phyloP scores from a whole-genome alignment of 2,329 filamentous ascomycete genomes.

The Pleurostoma richardsiae region DNA sequence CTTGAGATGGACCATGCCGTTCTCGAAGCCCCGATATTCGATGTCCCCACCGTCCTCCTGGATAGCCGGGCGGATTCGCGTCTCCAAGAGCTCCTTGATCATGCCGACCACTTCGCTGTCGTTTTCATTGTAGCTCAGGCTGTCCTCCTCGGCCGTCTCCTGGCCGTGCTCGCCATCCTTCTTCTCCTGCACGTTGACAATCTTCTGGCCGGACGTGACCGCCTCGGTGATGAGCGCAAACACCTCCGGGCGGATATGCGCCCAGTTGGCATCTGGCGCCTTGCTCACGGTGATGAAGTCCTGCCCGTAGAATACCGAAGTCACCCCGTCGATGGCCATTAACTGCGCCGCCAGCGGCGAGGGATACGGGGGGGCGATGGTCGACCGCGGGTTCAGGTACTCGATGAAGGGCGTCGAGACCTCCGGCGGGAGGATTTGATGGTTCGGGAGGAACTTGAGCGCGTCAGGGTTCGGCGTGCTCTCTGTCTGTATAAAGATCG shows the following conservation, averaged over 20 bases:
- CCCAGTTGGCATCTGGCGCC: slow-evolving; percentile 82
- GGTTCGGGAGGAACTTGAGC: slow-evolving; percentile 92
- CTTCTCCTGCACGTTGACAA: slow-evolving; percentile 68
- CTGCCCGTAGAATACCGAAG: slow-evolving; percentile 84
- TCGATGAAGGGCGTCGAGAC: slow-evolving; percentile 79
- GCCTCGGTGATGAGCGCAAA: slow-evolving; percentile 94
- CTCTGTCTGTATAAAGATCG: slow-evolving; percentile 97
- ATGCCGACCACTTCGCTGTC: slow-evolving; percentile 94
- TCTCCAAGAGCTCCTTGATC: slow-evolving; percentile 98
- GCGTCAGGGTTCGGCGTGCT: slow-evolving; percentile 92
- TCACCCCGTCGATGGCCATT: slow-evolving; percentile 92
- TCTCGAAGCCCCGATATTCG: slow-evolving; percentile 84
- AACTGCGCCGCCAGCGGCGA: slow-evolving; percentile 87
- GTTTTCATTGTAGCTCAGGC: slow-evolving; percentile 77
- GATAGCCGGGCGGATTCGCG: slow-evolving; percentile 88
- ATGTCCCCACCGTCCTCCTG: slow-evolving; percentile 98
- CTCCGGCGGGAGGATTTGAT: slow-evolving; percentile 71
- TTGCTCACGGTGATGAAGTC: slow-evolving; percentile 99
- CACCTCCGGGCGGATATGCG: slow-evolving; percentile 89
- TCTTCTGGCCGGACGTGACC: slow-evolving; percentile 74
- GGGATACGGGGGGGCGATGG: slow-evolving; percentile 81
- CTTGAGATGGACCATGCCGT: slow-evolving; percentile 82
- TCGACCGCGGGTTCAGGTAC: slow-evolving; percentile 84
- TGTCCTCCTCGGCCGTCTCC: slow-evolving; percentile 56
- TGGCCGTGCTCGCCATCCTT: slow-evolving; percentile 47